Conservation (phyloP, 768 basidiomycete species). For the Sarcomyxa edulis region DNA sequence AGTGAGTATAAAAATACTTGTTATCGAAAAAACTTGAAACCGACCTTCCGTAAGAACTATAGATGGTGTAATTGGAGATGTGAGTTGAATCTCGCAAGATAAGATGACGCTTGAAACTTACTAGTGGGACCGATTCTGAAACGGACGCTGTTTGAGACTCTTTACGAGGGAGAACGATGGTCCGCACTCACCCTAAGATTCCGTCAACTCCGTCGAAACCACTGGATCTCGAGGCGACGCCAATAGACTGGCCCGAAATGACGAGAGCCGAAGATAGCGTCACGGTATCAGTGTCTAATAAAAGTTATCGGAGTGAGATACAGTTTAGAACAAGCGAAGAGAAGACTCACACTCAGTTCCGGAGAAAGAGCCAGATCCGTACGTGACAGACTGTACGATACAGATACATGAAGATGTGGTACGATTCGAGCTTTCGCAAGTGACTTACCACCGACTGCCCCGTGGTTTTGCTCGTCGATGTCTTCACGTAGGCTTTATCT, state of each 20-base stretch:
- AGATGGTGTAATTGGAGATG: too few species aligned
- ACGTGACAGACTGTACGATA: conserved; percentile 29
- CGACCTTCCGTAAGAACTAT: conserved; percentile 33
- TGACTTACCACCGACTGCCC: conserved; percentile 9
- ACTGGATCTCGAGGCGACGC: conserved; percentile 27
- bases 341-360: conserved; percentile 19
- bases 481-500: conserved; percentile 22
- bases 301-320: background rate
- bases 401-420: background rate
- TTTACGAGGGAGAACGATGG: too few species aligned
- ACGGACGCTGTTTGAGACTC: background rate
- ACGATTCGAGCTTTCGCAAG: background rate
- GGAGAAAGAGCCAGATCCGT: conserved; percentile 39
- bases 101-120: too few species aligned
- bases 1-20: background rate
- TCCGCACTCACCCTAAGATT: conserved; percentile 40
- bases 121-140: conserved; percentile 46
- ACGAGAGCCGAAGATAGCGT: conserved; percentile 30
- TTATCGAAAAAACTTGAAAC: conserved; percentile 12
- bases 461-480: conserved; percentile 27
- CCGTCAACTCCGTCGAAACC: conserved; percentile 39
- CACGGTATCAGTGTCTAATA: conserved; percentile 33
- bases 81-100: too few species aligned
- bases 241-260: conserved; percentile 40
- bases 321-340: background rate